Conservation (phyloP, 768 basidiomycete species). For the Pluteus cervinus region DNA sequence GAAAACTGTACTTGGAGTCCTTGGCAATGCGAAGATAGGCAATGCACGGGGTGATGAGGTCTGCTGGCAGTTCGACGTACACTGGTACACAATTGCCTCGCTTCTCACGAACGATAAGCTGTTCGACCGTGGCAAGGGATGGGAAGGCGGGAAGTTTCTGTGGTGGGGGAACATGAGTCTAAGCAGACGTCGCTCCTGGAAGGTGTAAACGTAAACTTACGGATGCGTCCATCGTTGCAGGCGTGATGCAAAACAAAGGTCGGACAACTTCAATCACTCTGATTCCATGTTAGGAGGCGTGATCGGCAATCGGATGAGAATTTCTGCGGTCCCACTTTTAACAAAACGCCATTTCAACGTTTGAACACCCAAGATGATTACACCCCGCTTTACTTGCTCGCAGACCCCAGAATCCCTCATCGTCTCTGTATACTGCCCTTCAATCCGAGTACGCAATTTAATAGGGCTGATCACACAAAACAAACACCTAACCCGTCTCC, state of each 20-base stretch:
- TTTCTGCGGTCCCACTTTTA: neutral
- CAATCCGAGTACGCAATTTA: slow-evolving; percentile 54
- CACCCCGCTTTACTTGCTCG: slow-evolving; percentile 66
- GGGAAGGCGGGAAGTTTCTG: slow-evolving; percentile 69
- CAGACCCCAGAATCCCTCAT: slow-evolving; percentile 54
- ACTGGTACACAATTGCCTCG: slow-evolving; percentile 91
- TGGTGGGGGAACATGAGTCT: slow-evolving; percentile 2
- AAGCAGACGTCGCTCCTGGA: neutral
- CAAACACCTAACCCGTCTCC: slow-evolving; percentile 6
- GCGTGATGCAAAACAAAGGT: neutral
- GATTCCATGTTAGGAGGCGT: too few species aligned
- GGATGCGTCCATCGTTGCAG: slow-evolving; percentile 41
- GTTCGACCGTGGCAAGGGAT: slow-evolving; percentile 67
- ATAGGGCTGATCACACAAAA: too few species aligned
- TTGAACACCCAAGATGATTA: slow-evolving; percentile 59
- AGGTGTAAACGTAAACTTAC: slow-evolving; percentile 25
- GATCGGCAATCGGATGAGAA: slow-evolving; percentile 5
- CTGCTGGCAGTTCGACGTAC: slow-evolving; percentile 89
- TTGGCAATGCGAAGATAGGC: slow-evolving; percentile 92
- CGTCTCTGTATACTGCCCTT: slow-evolving; percentile 63
- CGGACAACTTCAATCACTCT: too few species aligned
- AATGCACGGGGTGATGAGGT: slow-evolving; percentile 94
- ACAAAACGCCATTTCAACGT: too few species aligned
- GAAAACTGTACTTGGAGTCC: slow-evolving; percentile 90
- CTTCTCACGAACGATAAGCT: slow-evolving; percentile 74